phyloP scores from a whole-genome alignment of 2,329 filamentous ascomycete species.

The Colletotrichum euphorbiae region DNA sequence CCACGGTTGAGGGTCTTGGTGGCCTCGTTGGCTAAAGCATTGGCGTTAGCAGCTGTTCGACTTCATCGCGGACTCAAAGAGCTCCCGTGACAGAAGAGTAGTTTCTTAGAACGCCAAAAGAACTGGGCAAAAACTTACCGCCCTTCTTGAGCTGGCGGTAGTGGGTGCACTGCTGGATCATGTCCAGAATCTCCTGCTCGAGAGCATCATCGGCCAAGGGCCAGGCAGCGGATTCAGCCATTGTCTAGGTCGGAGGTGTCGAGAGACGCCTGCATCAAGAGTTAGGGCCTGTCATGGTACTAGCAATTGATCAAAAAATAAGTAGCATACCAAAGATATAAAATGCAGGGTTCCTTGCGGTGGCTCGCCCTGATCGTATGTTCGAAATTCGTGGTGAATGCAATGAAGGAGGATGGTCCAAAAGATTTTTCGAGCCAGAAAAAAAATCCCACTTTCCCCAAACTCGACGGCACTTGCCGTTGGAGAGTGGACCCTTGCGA shows the following conservation, averaged over 20 bases:
- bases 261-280: conserved; percentile 19
- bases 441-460: conserved; percentile 40
- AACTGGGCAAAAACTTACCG: conserved; percentile 64
- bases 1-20: conserved; percentile 94
- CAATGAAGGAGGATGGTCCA: conserved; percentile 7
- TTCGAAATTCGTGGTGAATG: conserved; percentile 25
- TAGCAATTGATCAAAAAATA: no score
- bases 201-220: conserved; percentile 79
- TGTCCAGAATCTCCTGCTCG: conserved; percentile 84
- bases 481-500: neutral
- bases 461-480: conserved; percentile 28
- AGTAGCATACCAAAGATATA: conserved; percentile 17
- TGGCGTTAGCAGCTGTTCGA: conserved; percentile 53
- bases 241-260: conserved; percentile 22
- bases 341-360: conserved; percentile 69
- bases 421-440: conserved; percentile 9
- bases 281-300: neutral
- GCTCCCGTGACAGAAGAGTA: neutral
- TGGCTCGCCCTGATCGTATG: conserved; percentile 64
- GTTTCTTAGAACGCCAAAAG: neutral
- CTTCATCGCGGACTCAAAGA: conserved; percentile 41
- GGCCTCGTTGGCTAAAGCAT: conserved; percentile 49
- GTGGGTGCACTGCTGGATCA: conserved; percentile 78
- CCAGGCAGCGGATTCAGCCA: conserved; percentile 62
- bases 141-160: conserved; percentile 88